Evolutionary conservation across 768 basidiomycete species (phyloP).

Genomic region (Chlorophyllum brunneum): DNA sequence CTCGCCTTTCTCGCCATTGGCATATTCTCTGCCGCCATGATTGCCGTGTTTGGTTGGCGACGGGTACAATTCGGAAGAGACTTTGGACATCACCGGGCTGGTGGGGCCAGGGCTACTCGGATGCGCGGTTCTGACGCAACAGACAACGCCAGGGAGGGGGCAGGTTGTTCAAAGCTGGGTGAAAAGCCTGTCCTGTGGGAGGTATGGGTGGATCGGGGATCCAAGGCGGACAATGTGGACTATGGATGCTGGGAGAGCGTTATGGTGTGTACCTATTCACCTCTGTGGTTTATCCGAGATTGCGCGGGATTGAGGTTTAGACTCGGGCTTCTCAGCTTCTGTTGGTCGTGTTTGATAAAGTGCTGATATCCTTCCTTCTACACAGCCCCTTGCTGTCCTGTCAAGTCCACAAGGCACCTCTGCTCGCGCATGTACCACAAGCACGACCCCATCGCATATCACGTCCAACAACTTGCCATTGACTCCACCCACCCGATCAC

Average conservation of each 20-base stretch:
- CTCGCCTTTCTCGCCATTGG: slow-evolving; percentile 59
- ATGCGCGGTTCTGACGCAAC: neutral
- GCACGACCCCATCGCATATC: neutral
- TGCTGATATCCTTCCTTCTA: neutral
- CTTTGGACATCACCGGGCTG: neutral
- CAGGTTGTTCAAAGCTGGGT: too few species aligned
- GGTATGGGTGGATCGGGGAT: slow-evolving; percentile 25
- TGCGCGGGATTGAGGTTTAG: neutral
- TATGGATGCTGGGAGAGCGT: slow-evolving; percentile 34
- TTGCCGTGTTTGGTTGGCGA: slow-evolving; percentile 45
- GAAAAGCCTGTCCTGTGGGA: slow-evolving; percentile 45
- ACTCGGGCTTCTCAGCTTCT: neutral
- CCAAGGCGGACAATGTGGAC: slow-evolving; percentile 10
- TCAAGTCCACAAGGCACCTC: neutral
- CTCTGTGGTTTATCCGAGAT: neutral
- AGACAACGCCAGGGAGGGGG: neutral
- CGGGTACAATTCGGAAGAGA: slow-evolving; percentile 24
- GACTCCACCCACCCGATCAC: neutral
- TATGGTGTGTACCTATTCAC: slow-evolving; percentile 36
- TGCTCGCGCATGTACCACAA: neutral
- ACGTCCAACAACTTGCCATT: neutral
- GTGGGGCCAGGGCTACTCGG: neutral
- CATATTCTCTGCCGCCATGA: slow-evolving; percentile 45
- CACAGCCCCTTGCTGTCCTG: slow-evolving; percentile 1
- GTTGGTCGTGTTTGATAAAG: neutral